Evolutionary conservation across 73 alveolate species (phyloP), one percentile per base, ranked within the genome.

Genomic region (Paramecium octaurelia): DNA sequence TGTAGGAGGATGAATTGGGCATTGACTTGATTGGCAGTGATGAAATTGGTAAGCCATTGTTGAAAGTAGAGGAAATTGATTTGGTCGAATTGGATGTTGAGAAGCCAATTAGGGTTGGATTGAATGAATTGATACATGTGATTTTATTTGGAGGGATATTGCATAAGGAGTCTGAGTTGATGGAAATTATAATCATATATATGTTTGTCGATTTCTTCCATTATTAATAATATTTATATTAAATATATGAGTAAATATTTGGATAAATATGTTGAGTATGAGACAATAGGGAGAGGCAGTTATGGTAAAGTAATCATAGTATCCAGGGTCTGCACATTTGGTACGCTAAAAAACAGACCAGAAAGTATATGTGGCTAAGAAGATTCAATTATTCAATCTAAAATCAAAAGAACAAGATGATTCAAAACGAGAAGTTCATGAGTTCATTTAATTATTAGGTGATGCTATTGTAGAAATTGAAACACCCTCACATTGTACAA

Each of bases 401-500:
- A 42, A 83, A 7, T 92, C 95, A 34, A 95, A 86, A 38, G 98
- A 97, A 91, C 42, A 92, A 59, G 96, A 97, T 27, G 88, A 92
- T 23, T 96, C 98, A 4, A 48, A 93, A 46, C 58, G 92, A 35
- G 99, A 64, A 64, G 50, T 64, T 64, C 12, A 31, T 64, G 69
- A 54, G 84, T 64, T 64, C 50, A 27, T 64, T 31, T 64, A 64
- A 64, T 27, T 64, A 54, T 64, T 21, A 87, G 93, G 93, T 93
- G 34, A 95, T 93, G 68, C 88, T 97, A 20, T 92, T 97, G 48
- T 64, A 95, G 59, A 69, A 92, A 43, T 94, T 97, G 58, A 77
- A 93, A 34, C 99, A 98, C 92, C 99, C 99, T 50, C 96, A 97
- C 87, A 97, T 97, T 42, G 99, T 98, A 16, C 96, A 95, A 35